Conservation (phyloP, 495 filamentous ascomycete species). For the Schizothecium vesticola region DNA sequence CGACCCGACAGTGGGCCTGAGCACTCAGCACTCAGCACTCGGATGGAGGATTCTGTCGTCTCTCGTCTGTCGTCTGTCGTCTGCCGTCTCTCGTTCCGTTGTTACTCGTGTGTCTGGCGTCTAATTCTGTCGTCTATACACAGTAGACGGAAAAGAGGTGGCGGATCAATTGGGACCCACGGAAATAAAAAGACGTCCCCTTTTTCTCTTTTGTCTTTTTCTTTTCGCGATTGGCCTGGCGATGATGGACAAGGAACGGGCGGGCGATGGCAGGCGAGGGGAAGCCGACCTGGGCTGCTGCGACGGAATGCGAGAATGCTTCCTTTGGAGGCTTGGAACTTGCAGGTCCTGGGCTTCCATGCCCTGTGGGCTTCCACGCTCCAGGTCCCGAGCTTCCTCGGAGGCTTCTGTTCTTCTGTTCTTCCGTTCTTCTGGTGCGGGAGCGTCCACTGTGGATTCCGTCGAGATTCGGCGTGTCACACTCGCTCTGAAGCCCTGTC, state of each 20-base stretch:
- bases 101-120: too few relatives aligned
- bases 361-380: too few relatives aligned
- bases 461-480: conserved; percentile 3
- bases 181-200: conserved; percentile 9
- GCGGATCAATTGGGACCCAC: conserved; percentile 20
- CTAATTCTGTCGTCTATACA: not conserved
- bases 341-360: not conserved
- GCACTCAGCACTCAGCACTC: not conserved
- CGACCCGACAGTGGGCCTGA: not conserved
- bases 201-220: not conserved
- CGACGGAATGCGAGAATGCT: not conserved
- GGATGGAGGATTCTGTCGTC: not conserved
- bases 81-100: too few relatives aligned
- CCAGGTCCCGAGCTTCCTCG: not conserved
- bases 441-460: conserved; percentile 2
- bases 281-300: not conserved
- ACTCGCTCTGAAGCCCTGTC: not conserved
- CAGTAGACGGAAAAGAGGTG: not conserved
- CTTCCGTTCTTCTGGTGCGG: not conserved
- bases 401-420: not conserved
- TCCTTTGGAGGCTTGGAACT: not conserved
- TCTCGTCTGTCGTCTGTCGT: too few relatives aligned
- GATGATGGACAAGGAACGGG: conserved; percentile 17
- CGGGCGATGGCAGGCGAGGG: conserved; percentile 9
- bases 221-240: conserved; percentile 19